A percentile compares a stretch with the other conserved stretches of the same genome.
Evolutionary conservation across 306 rosid genomes (phyloP).

Genomic region (Clitoria ternatea): DNA sequence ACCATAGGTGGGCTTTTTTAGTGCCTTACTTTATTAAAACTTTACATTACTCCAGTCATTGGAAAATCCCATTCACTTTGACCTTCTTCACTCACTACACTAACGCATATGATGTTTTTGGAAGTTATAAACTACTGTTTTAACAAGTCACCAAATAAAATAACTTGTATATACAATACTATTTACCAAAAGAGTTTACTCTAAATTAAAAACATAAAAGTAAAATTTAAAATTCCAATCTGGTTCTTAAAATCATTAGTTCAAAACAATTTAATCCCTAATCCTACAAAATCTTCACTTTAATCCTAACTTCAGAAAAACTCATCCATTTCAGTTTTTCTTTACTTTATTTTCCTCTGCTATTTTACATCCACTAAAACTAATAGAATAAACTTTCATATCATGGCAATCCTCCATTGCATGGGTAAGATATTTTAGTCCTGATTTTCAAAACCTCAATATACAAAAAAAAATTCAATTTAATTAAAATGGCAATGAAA

Average conservation of each 20-base stretch:
- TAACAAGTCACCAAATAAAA: background rate
- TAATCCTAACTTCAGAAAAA: too few species aligned
- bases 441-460: too few species aligned
- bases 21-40: background rate
- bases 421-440: too few species aligned
- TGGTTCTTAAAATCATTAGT: background rate
- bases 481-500: too few species aligned
- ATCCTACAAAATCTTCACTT: too few species aligned
- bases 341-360: too few species aligned
- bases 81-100: background rate
- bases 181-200: background rate
- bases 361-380: too few species aligned
- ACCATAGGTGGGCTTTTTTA: background rate
- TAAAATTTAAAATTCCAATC: background rate
- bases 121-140: background rate
- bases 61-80: background rate
- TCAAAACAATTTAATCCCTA: too few species aligned
- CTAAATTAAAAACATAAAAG: background rate
- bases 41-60: background rate
- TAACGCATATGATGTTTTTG: background rate
- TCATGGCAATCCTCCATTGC: too few species aligned
- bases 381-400: too few species aligned
- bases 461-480: too few species aligned
- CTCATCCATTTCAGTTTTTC: too few species aligned
- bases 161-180: background rate